Evolutionary conservation across 2,329 filamentous ascomycete genomes (phyloP).

Genomic region (Aspergillus alliaceus): DNA sequence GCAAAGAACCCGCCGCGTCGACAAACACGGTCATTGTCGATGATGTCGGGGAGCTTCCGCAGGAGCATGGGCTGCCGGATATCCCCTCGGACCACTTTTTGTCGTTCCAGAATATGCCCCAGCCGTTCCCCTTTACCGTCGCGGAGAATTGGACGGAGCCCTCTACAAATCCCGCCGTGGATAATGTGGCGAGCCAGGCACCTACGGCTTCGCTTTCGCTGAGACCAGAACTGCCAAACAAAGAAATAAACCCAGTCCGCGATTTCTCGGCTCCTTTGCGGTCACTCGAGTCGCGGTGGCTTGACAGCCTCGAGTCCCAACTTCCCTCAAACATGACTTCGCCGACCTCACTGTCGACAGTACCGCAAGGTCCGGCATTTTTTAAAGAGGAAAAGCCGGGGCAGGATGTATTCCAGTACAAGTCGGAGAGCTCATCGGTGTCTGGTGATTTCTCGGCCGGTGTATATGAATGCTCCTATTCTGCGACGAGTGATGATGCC

Average conservation of each 20-base stretch:
- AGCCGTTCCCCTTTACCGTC: slow-evolving; percentile 28
- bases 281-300: slow-evolving; percentile 36
- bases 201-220: slow-evolving; percentile 13
- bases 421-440: slow-evolving; percentile 39
- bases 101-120: slow-evolving; percentile 31
- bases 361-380: slow-evolving; percentile 17
- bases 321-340: slow-evolving; percentile 30
- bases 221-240: slow-evolving; percentile 22
- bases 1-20: slow-evolving; percentile 27
- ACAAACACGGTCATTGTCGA: slow-evolving; percentile 38
- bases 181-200: slow-evolving; percentile 5
- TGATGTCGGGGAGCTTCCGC: slow-evolving; percentile 31
- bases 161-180: slow-evolving; percentile 10
- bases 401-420: slow-evolving; percentile 34
- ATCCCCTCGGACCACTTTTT: slow-evolving; percentile 29
- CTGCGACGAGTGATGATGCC: slow-evolving; percentile 31
- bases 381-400: slow-evolving; percentile 18
- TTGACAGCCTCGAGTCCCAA: slow-evolving; percentile 34
- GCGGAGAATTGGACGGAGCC: slow-evolving; percentile 29
- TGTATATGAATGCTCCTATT: slow-evolving; percentile 34
- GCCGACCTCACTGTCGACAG: slow-evolving; percentile 22
- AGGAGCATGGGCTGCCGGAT: slow-evolving; percentile 30
- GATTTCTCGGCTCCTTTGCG: slow-evolving; percentile 27
- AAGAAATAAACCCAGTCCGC: slow-evolving; percentile 18
- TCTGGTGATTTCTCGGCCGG: slow-evolving; percentile 33